These are phyloP conservation scores for Chalaropsis ovoidea DNA, from an alignment of 2,329 filamentous ascomycete species.

Conservation along the genomic window DNA sequence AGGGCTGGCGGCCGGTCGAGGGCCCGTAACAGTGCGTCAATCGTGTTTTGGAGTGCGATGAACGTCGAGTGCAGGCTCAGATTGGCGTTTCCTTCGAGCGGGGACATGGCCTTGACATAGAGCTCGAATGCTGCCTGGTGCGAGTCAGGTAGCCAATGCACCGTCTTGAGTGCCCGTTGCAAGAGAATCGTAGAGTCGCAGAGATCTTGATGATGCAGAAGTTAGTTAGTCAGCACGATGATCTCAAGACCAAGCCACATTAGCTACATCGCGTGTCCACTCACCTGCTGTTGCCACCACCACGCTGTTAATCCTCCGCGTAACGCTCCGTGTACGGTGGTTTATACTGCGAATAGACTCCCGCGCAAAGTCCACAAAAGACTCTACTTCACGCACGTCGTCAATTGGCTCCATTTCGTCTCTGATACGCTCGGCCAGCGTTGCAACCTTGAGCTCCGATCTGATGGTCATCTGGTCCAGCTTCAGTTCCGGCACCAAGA, in stretches of 20 bases:
- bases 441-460: constrained; percentile 75
- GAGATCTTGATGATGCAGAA: constrained; percentile 48
- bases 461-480: constrained; percentile 81
- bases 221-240: not conserved
- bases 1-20: constrained; percentile 70
- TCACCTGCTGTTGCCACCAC: constrained; percentile 29
- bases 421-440: constrained; percentile 68
- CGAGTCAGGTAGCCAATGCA: constrained; percentile 56
- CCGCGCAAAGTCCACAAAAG: constrained; percentile 81
- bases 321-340: constrained; percentile 69
- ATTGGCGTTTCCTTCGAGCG: constrained; percentile 63
- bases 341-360: constrained; percentile 82
- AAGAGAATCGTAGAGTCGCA: constrained; percentile 53
- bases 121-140: constrained; percentile 62
- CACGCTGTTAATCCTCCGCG: constrained; percentile 66
- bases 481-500: constrained; percentile 89
- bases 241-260: not conserved
- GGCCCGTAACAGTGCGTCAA: constrained; percentile 67
- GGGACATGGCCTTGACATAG: constrained; percentile 56
- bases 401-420: constrained; percentile 82
- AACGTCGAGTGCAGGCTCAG: constrained; percentile 64
- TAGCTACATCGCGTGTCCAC: not conserved
- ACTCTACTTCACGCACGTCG: constrained; percentile 78
- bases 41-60: constrained; percentile 70
- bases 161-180: constrained; percentile 42